A percentile compares a stretch with the other conserved stretches of the same genome.
phyloP scores from a whole-genome alignment of 495 filamentous ascomycete species.

The Lasiosphaeria hispida region DNA sequence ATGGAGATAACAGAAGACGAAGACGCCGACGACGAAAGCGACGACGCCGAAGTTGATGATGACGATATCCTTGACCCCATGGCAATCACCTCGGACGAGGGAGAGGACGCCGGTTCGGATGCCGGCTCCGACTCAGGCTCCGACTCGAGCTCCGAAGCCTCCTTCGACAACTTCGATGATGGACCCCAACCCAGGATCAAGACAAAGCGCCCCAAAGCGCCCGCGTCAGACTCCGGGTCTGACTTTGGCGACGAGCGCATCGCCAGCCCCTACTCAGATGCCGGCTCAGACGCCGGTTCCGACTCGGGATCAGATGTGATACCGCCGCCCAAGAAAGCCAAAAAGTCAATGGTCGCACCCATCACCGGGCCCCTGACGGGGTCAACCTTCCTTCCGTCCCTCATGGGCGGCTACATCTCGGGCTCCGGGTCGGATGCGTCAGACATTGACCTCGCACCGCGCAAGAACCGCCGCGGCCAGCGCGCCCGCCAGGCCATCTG shows the following conservation, averaged over 20 bases:
- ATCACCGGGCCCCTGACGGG: slow-evolving; percentile 33
- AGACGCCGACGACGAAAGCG: slow-evolving; percentile 12
- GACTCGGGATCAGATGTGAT: no score
- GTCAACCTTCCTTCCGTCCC: slow-evolving; percentile 79
- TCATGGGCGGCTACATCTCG: slow-evolving; percentile 90
- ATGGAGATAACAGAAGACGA: slow-evolving; percentile 14
- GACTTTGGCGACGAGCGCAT: no score
- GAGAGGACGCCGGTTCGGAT: slow-evolving; percentile 24
- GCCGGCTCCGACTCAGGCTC: slow-evolving; percentile 31
- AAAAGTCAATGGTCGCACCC: slow-evolving; percentile 17
- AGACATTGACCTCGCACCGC: slow-evolving; percentile 48
- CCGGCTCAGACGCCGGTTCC: background rate
- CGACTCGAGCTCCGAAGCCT: background rate
- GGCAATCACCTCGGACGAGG: slow-evolving; percentile 3
- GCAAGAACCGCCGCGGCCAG: slow-evolving; percentile 88
- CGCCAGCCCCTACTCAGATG: background rate
- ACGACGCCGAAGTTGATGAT: slow-evolving; percentile 29
- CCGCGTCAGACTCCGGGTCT: background rate
- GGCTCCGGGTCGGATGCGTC: slow-evolving; percentile 66
- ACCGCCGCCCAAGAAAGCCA: slow-evolving; percentile 16
- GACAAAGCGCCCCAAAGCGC: background rate
- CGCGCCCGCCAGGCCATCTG: slow-evolving; percentile 78
- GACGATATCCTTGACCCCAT: slow-evolving; percentile 22
- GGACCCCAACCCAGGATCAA: background rate
- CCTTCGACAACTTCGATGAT: slow-evolving; percentile 23